Evolutionary conservation across 2,329 filamentous ascomycete species (phyloP).

Genomic region (Trichoderma hamatum): DNA sequence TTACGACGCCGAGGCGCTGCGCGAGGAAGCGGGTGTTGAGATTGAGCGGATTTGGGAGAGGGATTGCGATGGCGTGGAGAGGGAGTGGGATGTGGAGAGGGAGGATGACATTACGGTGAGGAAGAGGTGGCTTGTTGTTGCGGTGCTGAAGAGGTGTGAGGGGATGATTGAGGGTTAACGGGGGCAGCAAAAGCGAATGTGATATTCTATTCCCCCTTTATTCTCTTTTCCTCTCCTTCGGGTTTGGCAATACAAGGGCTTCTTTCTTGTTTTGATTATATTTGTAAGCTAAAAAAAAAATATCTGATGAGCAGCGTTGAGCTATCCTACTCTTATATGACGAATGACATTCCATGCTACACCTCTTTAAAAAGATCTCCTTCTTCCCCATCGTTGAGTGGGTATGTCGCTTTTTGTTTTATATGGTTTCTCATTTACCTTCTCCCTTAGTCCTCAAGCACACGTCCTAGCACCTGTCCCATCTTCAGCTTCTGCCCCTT

Average conservation of each 20-base stretch:
- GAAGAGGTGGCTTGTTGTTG: constrained; percentile 73
- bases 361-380: constrained; percentile 22
- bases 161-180: not conserved
- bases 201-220: not conserved
- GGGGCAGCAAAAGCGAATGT: not conserved
- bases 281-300: constrained; percentile 9
- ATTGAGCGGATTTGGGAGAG: constrained; percentile 70
- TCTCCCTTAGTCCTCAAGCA: constrained; percentile 41
- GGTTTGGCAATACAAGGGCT: not conserved
- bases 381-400: constrained; percentile 27
- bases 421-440: not conserved
- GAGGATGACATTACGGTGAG: constrained; percentile 65
- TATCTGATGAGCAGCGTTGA: constrained; percentile 11
- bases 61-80: constrained; percentile 65
- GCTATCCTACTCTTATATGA: not conserved
- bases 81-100: constrained; percentile 63
- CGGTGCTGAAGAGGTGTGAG: constrained; percentile 49
- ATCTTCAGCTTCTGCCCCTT: constrained; percentile 88
- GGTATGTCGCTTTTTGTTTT: not conserved
- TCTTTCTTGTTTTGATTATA: not conserved
- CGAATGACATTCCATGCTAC: constrained; percentile 12
- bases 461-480: constrained; percentile 80
- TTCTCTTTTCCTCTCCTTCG: not conserved
- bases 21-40: constrained; percentile 53
- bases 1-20: constrained; percentile 55